These are phyloP conservation scores for Triticum aestivum DNA, from an alignment of 176 grass and related monocot genomes.

Conservation along the genomic window IWGSC_CS_RefSeq_v2.1 NC_057807.1:514109920-514110419, in stretches of 20 bases:
- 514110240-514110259: neutral
- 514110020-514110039: neutral
- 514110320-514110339: slow-evolving; percentile 3
- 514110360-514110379: too few species aligned
- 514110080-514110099: neutral
- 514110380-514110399: too few species aligned
- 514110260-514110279: neutral
- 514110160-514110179: neutral
- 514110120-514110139: neutral
- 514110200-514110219: too few species aligned
- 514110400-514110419: too few species aligned
- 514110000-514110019: neutral
- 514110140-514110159: neutral
- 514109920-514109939: neutral
- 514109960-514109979: neutral
- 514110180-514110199: neutral
- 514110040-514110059: neutral
- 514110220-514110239: neutral
- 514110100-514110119: slow-evolving; percentile 6
- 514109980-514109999: neutral
- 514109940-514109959: neutral
- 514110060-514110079: slow-evolving; percentile 2
- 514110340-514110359: neutral
- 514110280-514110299: neutral
- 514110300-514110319: neutral